These are phyloP conservation scores for Saturnispora bothae DNA, from an alignment of 805 yeast genomes.

Conservation along the genomic window DNA sequence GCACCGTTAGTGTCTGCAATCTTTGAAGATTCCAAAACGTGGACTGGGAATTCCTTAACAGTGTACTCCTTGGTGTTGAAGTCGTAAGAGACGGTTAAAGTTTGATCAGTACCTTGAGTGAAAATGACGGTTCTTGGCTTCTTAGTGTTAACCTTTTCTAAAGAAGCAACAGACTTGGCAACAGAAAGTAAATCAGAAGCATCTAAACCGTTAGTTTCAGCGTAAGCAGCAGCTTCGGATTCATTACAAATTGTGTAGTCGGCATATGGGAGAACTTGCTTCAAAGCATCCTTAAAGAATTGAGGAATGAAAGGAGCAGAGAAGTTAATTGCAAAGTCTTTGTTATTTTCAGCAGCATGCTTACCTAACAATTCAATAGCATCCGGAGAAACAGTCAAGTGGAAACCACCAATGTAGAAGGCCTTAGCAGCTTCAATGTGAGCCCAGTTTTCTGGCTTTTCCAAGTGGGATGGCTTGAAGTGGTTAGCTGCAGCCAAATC, in stretches of 20 bases:
- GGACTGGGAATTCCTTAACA: constrained; percentile 53
- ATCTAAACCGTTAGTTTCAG: constrained; percentile 65
- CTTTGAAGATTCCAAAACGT: constrained; percentile 52
- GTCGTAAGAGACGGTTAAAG: constrained; percentile 61
- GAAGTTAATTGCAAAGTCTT: constrained; percentile 63
- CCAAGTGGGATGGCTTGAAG: constrained; percentile 81
- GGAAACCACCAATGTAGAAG: constrained; percentile 98
- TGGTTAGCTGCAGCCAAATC: constrained; percentile 98
- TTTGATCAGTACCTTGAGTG: constrained; percentile 93
- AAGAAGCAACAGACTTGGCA: constrained; percentile 72
- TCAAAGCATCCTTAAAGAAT: constrained; percentile 88
- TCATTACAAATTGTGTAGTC: constrained; percentile 93
- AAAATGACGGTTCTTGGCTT: constrained; percentile 79
- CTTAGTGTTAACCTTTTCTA: constrained; percentile 60
- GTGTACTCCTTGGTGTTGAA: constrained; percentile 35
- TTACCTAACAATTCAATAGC: constrained; percentile 84
- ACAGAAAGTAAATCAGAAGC: constrained; percentile 58
- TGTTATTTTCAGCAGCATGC: constrained; percentile 50
- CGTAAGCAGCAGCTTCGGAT: constrained; percentile 92
- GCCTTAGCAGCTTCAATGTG: constrained; percentile 69
- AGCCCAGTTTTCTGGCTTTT: constrained; percentile 83
- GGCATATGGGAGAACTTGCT: constrained; percentile 70
- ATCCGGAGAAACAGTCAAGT: constrained; percentile 92
- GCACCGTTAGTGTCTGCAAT: constrained; percentile 96
- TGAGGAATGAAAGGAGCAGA: constrained; percentile 96